Base-by-base conservation (phyloP, 257 asterid species). In the Cinchona pubescens region DNA sequence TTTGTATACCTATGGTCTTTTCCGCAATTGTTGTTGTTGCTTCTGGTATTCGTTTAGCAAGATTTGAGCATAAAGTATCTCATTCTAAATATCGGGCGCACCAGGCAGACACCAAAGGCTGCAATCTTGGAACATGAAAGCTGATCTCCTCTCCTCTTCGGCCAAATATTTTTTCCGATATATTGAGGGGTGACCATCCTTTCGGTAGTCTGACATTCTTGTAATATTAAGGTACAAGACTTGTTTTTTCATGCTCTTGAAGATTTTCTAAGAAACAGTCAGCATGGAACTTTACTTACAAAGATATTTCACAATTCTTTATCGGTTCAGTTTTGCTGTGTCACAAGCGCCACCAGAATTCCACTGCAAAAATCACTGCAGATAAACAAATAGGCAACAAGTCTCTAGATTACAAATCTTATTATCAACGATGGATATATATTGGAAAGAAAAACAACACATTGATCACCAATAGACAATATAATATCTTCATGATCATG, bases 101-200 rank as follows among this genome's bases (percentile, higher is more conserved):
- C 97, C 97, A 2, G 97, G 97, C 1, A 91, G 93, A 72, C 97
- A 91, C 95, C 97, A 91, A 77, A 89, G 97, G 73, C 95, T 91
- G 77, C 97, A 91, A 76, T 91, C 97, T 81, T 91, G 95, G 53
- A 79, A 84, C 68, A 32, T 66, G 48, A 64, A 37, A 9, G 87
- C 83, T 4, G 76, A 23, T 64, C 51, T 74, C 70, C 71, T 85
- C 83, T 91, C 89, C 59, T 86, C 89, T 5, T 40, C 71, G 0
- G 93, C 76, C 76, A 78, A 71, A 67, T 85, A 70, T 55, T 79
- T 86, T 83, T 84, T 83, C 73, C 97, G 79, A 64, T 86, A 89
- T 0, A 87, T 64, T 27, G 97, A 89, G 7, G 97, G 97, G 79
- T 91, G 97, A 0, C 88, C 95, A 25, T 89, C 97, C 58, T 84